Conservation (phyloP, 805 yeast species). For the Pichia deserticola region DNA sequence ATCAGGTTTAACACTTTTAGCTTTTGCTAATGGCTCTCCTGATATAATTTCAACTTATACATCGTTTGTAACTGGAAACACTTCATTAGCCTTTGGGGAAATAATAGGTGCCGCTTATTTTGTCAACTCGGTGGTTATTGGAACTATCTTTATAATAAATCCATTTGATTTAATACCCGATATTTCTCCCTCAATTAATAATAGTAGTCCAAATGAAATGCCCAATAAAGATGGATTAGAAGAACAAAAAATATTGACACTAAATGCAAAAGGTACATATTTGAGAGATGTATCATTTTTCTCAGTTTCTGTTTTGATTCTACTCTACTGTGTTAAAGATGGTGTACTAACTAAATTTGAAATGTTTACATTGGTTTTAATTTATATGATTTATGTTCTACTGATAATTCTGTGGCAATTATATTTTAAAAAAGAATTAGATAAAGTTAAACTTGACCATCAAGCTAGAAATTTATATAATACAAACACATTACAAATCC, state of each 20-base stretch:
- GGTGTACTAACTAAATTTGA: constrained; percentile 47
- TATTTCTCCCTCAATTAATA: not conserved
- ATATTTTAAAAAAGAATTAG: constrained; percentile 15
- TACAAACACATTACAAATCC: constrained; percentile 13
- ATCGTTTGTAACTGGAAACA: constrained; percentile 63
- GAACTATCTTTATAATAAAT: constrained; percentile 61
- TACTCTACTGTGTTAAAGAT: constrained; percentile 42
- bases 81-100: constrained; percentile 80
- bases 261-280: constrained; percentile 38
- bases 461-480: constrained; percentile 26
- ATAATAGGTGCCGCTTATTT: constrained; percentile 87
- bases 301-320: constrained; percentile 39
- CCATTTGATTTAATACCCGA: constrained; percentile 47
- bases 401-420: constrained; percentile 40
- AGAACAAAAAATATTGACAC: constrained; percentile 11
- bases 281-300: constrained; percentile 61
- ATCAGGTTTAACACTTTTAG: constrained; percentile 81
- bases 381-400: constrained; percentile 57
- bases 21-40: constrained; percentile 90
- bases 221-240: not conserved
- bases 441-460: constrained; percentile 14
- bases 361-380: constrained; percentile 45
- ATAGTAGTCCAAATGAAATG: not conserved
- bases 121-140: constrained; percentile 71
- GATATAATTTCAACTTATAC: constrained; percentile 81